These are phyloP conservation scores for Melampsora americana DNA, from an alignment of 1,284 basidiomycete species.

Conservation along the genomic window DNA sequence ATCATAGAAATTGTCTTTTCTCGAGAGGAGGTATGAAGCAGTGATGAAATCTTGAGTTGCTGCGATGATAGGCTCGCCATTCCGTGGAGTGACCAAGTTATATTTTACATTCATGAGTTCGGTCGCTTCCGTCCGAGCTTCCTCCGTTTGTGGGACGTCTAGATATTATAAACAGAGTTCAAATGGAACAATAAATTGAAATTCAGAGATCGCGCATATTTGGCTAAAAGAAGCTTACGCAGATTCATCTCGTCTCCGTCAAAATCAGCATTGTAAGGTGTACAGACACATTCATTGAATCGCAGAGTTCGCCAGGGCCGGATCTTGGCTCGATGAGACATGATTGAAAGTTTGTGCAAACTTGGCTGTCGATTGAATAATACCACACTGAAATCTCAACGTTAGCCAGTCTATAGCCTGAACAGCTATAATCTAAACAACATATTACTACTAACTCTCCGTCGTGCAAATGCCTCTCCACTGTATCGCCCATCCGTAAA, in stretches of 20 bases:
- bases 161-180: conserved; percentile 43
- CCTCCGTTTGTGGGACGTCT: conserved; percentile 95
- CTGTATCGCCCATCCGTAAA: conserved; percentile 76
- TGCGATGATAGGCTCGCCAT: conserved; percentile 96
- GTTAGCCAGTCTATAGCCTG: conserved; percentile 10
- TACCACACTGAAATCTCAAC: conserved; percentile 61
- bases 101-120: conserved; percentile 97
- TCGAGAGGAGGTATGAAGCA: conserved; percentile 90
- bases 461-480: conserved; percentile 91
- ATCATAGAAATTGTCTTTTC: conserved; percentile 88
- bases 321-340: conserved; percentile 95
- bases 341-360: conserved; percentile 97
- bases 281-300: conserved; percentile 98
- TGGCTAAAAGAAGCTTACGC: conserved; percentile 52
- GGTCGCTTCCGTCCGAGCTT: conserved; percentile 93
- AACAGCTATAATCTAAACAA: neutral
- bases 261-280: conserved; percentile 99
- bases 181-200: too few relatives aligned
- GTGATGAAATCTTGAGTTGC: conserved; percentile 99
- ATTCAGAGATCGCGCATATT: neutral
- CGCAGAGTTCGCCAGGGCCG: conserved; percentile 97
- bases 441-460: conserved; percentile 63
- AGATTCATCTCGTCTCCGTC: conserved; percentile 99
- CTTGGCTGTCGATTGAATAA: conserved; percentile 98
- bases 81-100: conserved; percentile 93